Evolutionary conservation across 306 rosid genomes (phyloP), one percentile per base, ranked within the genome.

Genomic region (Hylodesmum podocarpum): DNA sequence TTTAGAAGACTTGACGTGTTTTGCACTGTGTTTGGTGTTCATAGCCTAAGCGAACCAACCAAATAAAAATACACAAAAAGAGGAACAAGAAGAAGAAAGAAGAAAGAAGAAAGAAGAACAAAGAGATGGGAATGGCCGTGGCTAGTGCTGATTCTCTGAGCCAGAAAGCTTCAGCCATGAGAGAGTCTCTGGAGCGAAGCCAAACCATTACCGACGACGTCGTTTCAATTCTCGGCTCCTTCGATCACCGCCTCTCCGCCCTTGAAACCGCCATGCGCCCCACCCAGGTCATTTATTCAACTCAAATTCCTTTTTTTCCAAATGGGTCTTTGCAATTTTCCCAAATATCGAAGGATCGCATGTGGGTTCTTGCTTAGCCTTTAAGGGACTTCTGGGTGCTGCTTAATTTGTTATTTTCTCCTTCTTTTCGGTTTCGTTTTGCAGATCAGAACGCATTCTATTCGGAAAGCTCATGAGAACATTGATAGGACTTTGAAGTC

Each of bases 261-360:
- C 95, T 91, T 4, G 97, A 91, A 75, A 84, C 88, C 73, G 97
- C 97, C 85, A 91, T 91, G 97, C 91, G 97, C 3, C 97, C 97
- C 6, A 91, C 97, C 75, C 97, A 91, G 95, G 97, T 89, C 4
- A 19, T 29, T 61, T 58, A 24, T 18, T 21, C 6, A 1, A 8
- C 21, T 57, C 19, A 13, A 57, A 57, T 25, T 13, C 37, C 9
- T 0, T 13, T 27, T 6, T 25, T 57, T 57, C 13, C 0, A 55
- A 55, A 4, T 55, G 34, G 62, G 34, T 55, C 18, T 55, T 24
- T 4, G 62, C 34, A 22, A 10, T 50, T 49, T 50, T 3, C 2
- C 1, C 8, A 0, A 3, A 21, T 9, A 51, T 51, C 13, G n/a
- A 51, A 24, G 6, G 28, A 6, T 47, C 1, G 11, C 4, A 50